Evolutionary conservation across 2,329 filamentous ascomycete genomes (phyloP).

Genomic region (Myriosclerotinia curreyana): DNA sequence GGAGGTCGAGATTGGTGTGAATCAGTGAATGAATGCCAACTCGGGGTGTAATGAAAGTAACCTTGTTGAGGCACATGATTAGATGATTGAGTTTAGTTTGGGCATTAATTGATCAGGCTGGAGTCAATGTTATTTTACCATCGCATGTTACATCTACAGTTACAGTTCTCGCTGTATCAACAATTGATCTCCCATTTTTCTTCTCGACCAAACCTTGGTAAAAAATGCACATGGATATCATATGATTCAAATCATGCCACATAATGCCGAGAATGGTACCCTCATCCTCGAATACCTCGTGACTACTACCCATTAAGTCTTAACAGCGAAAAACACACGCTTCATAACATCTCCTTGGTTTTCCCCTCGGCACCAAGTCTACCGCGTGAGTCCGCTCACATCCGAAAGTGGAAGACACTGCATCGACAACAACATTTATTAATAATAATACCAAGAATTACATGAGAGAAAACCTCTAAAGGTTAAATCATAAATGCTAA

Average conservation of each 20-base stretch:
- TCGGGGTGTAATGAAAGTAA: not conserved
- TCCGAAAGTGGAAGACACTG: not conserved
- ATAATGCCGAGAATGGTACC: not conserved
- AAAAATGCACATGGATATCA: no score
- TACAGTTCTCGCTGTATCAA: not conserved
- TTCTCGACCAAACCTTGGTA: no score
- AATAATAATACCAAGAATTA: not conserved
- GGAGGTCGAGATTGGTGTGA: slow-evolving; percentile 6
- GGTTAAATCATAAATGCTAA: not conserved
- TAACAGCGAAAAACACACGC: not conserved
- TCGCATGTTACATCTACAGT: not conserved
- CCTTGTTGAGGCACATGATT: not conserved
- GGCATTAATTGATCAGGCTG: not conserved
- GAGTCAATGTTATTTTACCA: not conserved
- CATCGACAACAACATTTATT: slow-evolving; percentile 1
- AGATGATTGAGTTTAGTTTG: not conserved
- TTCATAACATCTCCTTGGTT: not conserved
- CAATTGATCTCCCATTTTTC: not conserved
- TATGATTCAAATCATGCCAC: not conserved
- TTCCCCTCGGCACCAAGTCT: not conserved
- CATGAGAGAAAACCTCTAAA: not conserved
- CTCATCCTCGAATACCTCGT: not conserved
- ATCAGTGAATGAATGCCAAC: not conserved
- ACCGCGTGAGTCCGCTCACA: not conserved
- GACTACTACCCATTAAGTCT: not conserved